Evolutionary conservation across 495 filamentous ascomycete species (phyloP), one percentile per base, ranked within the genome.

Genomic region (Hypoxylon fuscum): DNA sequence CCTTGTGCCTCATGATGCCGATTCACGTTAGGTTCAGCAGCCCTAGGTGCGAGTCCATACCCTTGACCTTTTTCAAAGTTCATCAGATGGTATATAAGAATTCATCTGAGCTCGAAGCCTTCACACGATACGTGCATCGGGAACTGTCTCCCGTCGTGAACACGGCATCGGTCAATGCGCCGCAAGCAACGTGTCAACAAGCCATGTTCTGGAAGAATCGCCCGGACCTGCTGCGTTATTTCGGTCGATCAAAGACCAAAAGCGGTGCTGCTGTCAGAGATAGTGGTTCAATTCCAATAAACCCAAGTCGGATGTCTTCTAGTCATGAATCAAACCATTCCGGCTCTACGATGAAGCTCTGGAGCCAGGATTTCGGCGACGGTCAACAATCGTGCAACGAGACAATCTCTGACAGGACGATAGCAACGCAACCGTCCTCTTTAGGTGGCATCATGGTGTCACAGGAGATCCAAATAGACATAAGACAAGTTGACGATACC

Each of bases 371-470:
- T 7, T n/a, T 14, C 40, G 32, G 14, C 0, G 37, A 44, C 38
- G 3, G 55, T 12, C 43, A 54, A 6, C 35, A 22, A 22, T 40
- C 17, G 20, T 22, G n/a, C n/a, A 55, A 45, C 20, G 55, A 60
- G 34, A 45, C 45, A 20, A 42, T 54, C 37, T 45, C 46, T 10
- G 48, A 55, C 27, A 38, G 17, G 21, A 41, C 38, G 22, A 15
- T 18, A 12, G 8, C 11, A 29, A 45, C 51, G 10, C 38, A 54
- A 50, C 18, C 38, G 1, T 62, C 56, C 1, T 68, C 72, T 0
- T 68, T 80, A 20, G 73, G 80, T 6, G 81, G 81, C 42, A 87
- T 85, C 62, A 77, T 83, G 56, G 80, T 84, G 21, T 80, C 75
- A 31, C 82, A 80, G 46, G 81, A 83, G 57, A 78, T 83, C 27